phyloP scores from a whole-genome alignment of 2,329 filamentous ascomycete species.

The Fusarium austroafricanum region DNA sequence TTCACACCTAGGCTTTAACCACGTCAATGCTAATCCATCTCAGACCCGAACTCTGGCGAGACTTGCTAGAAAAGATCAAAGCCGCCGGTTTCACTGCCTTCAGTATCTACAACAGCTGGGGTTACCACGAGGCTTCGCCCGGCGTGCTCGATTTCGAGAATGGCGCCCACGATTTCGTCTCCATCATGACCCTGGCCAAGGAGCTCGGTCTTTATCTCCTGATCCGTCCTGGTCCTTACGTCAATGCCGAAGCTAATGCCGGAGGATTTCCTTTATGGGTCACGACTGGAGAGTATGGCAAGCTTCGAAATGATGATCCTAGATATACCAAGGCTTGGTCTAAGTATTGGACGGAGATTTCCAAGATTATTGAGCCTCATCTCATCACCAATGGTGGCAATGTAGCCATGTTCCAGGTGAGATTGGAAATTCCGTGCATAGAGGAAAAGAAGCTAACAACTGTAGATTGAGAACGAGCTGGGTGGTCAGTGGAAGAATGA shows the following conservation, averaged over 20 bases:
- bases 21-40: not conserved
- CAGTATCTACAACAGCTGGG: constrained; percentile 58
- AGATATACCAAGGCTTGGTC: constrained; percentile 65
- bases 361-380: constrained; percentile 62
- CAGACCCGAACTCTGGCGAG: constrained; percentile 54
- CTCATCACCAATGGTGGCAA: constrained; percentile 68
- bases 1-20: too few species aligned
- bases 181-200: constrained; percentile 60
- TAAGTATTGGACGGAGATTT: constrained; percentile 64
- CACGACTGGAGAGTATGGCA: constrained; percentile 69
- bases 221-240: constrained; percentile 67
- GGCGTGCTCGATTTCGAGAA: constrained; percentile 48
- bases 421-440: rapidly evolving
- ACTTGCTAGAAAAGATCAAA: constrained; percentile 57
- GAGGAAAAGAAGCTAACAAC: not conserved
- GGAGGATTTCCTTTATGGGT: constrained; percentile 73
- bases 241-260: constrained; percentile 72
- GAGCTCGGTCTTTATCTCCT: constrained; percentile 60
- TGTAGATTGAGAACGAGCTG: constrained; percentile 66
- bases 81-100: constrained; percentile 58
- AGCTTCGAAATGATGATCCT: constrained; percentile 63
- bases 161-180: constrained; percentile 59
- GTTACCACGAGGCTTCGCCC: constrained; percentile 53
- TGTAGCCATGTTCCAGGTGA: constrained; percentile 61
- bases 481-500: constrained; percentile 57